Evolutionary conservation across 2,329 filamentous ascomycete species (phyloP).

Genomic region (Penicillium sp.): DNA sequence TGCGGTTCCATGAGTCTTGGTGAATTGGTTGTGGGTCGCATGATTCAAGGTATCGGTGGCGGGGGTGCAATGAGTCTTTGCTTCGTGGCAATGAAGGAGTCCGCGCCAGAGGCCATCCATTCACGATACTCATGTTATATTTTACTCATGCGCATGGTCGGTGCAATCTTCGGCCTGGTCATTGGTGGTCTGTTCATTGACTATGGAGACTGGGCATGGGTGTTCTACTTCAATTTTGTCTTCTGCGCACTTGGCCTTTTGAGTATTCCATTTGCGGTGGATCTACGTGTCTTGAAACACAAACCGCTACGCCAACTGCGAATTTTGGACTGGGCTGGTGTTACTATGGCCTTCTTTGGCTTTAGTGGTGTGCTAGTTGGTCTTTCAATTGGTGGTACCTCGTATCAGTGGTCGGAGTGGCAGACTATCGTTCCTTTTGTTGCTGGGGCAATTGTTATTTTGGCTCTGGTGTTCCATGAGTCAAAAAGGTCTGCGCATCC

Average conservation of each 20-base stretch:
- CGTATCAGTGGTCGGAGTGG: conserved; percentile 42
- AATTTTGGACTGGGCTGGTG: conserved; percentile 48
- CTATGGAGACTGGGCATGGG: conserved; percentile 27
- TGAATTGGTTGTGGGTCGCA: conserved; percentile 46
- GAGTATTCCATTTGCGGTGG: conserved; percentile 33
- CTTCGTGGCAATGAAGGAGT: conserved; percentile 46
- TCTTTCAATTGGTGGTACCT: conserved; percentile 46
- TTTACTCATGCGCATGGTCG: conserved; percentile 33
- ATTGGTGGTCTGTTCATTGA: conserved; percentile 31
- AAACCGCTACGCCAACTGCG: conserved; percentile 25
- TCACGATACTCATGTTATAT: conserved; percentile 37
- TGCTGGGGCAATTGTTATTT: conserved; percentile 34
- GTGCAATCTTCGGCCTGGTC: conserved; percentile 31
- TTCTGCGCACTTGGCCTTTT: conserved; percentile 34
- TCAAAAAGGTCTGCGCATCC: conserved; percentile 34
- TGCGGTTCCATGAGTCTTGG: conserved; percentile 39
- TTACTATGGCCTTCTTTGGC: conserved; percentile 40
- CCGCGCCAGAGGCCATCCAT: conserved; percentile 38
- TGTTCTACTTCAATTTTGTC: conserved; percentile 36
- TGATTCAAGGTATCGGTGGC: conserved; percentile 51
- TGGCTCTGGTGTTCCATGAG: conserved; percentile 41
- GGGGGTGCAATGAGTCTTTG: conserved; percentile 48
- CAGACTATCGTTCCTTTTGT: conserved; percentile 44
- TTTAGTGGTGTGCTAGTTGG: conserved; percentile 44
- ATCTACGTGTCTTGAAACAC: conserved; percentile 28